Evolutionary conservation across 441 rosid species (phyloP), one percentile per base, ranked within the genome.

Genomic region (Gossypium davidsonii): DNA sequence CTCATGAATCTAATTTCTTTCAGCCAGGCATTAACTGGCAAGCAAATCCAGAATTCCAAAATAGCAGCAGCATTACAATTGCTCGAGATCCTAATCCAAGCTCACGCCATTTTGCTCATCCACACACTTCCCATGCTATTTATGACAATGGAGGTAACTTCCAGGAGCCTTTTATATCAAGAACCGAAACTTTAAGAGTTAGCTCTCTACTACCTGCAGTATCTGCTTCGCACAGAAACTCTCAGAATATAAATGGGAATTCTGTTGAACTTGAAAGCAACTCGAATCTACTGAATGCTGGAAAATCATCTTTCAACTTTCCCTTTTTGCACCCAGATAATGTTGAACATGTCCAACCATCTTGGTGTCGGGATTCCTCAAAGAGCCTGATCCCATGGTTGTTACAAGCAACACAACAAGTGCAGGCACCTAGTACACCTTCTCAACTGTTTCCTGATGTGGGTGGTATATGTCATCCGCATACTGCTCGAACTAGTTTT

Each of bases 301-400:
- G 69, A 70, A 70, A 70, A 70, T 80, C 84, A 60, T 74, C 70
- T 60, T 76, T 75, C 52, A 71, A 73, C 73, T 76, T 87, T 55
- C 86, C 87, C 25, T 87, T 85, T 71, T 59, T 79, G 72, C 72
- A 74, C 39, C 72, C 79, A 18, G 82, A 82, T 68, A 68, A 79
- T 69, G 65, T 69, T 12, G 75, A 56, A 61, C 77, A 52, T 34
- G 28, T 74, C 25, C 84, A 78, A 68, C 74, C 62, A 6, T 57
- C 75, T 37, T 69, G 71, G 80, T 76, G 52, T 17, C 62, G 6
- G 2, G 55, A 65, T 58, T 72, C 83, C 58, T 77, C 77, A 3
- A 73, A 80, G 62, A 75, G 73, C 73, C 55, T 70, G 72, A 73
- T 79, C 46, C 79, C 86, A 9, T 82, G 88, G 85, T 60, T 81